Evolutionary conservation across 1,284 basidiomycete species (phyloP).

Genomic region (Ustilago trichophora): DNA sequence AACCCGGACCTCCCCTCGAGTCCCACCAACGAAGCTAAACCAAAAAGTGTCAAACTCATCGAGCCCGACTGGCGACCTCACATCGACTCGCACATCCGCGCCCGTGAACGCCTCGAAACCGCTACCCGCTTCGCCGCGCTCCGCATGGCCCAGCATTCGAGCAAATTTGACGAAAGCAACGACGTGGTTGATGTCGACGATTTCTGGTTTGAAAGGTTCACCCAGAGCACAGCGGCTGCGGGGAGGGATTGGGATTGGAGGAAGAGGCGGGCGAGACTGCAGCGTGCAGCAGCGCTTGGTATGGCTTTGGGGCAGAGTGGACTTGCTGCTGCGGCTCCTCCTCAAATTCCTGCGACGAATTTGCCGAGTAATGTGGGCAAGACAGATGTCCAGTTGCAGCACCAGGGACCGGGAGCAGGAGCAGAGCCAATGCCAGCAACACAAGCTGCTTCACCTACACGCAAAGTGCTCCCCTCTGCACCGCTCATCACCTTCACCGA

Average conservation of each 20-base stretch:
- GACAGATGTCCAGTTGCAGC: conserved; percentile 40
- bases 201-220: conserved; percentile 64
- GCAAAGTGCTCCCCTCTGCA: conserved; percentile 14
- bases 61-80: conserved; percentile 63
- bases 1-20: neutral
- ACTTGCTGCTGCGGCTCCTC: conserved; percentile 1
- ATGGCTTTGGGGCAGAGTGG: conserved; percentile 26
- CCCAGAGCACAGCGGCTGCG: conserved; percentile 59
- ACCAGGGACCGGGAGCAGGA: neutral
- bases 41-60: conserved; percentile 37
- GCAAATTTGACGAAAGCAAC: too few relatives aligned
- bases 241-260: conserved; percentile 65
- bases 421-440: neutral
- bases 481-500: conserved; percentile 40
- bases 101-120: conserved; percentile 54
- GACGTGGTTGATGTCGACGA: conserved; percentile 29
- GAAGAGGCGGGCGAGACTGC: conserved; percentile 33
- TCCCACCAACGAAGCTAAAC: conserved; percentile 5
- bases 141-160: too few relatives aligned
- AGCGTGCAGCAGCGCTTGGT: conserved; percentile 33
- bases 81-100: conserved; percentile 51
- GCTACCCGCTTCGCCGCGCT: conserved; percentile 25
- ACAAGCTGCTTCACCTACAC: conserved; percentile 10
- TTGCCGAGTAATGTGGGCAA: conserved; percentile 19
- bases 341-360: neutral